Conservation (phyloP, 140 eudicot genomes). For the Stevia rebaudiana region DNA sequence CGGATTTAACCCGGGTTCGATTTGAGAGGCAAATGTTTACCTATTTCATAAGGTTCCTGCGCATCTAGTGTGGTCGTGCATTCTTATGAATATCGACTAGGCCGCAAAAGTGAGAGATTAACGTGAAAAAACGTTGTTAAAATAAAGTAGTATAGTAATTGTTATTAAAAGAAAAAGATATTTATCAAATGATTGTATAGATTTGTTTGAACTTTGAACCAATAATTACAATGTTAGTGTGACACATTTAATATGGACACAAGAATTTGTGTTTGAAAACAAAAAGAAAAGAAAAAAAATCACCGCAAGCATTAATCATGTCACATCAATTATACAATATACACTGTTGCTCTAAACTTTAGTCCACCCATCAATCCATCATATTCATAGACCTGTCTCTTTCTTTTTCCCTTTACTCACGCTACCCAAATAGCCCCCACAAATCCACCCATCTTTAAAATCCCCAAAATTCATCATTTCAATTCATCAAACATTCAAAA, state of each 20-base stretch:
- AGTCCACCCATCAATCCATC: slow-evolving; percentile 34
- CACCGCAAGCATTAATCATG: slow-evolving; percentile 45
- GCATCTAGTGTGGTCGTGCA: too few relatives aligned
- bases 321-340: slow-evolving; percentile 41
- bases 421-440: slow-evolving; percentile 32
- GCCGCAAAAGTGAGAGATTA: too few relatives aligned
- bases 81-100: too few relatives aligned
- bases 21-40: too few relatives aligned
- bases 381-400: slow-evolving; percentile 35
- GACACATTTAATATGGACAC: slow-evolving; percentile 3
- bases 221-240: neutral
- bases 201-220: slow-evolving; percentile 10
- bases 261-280: neutral
- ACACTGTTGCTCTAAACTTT: slow-evolving; percentile 22
- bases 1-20: too few relatives aligned
- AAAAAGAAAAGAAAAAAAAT: slow-evolving; percentile 11
- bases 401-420: slow-evolving; percentile 45
- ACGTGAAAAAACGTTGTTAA: too few relatives aligned
- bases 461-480: neutral
- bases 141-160: too few relatives aligned
- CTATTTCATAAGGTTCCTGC: too few relatives aligned
- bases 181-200: slow-evolving; percentile 6
- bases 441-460: slow-evolving; percentile 13
- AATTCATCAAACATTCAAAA: slow-evolving; percentile 10
- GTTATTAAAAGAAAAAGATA: too few relatives aligned